These are phyloP conservation scores for Vanderwaltozyma verrucispora DNA, from an alignment of 805 yeast species.

Conservation along the genomic window DNA sequence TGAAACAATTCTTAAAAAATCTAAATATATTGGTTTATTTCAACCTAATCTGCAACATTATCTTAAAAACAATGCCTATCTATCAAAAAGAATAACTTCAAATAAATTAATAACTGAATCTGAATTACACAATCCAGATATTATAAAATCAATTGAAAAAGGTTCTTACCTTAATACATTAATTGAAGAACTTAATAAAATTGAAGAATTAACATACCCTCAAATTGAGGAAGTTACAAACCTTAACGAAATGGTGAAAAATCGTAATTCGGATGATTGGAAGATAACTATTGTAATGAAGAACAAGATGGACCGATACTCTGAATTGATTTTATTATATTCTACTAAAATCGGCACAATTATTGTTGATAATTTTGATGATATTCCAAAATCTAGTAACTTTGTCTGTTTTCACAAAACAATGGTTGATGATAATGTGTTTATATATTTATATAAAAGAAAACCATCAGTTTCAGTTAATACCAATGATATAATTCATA, in stretches of 20 bases:
- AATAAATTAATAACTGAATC: no score
- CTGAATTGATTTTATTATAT: background rate
- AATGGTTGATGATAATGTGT: constrained; percentile 16
- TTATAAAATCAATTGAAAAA: no score
- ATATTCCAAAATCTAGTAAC: constrained; percentile 6
- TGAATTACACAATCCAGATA: no score
- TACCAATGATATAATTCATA: no score
- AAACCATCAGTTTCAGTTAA: background rate
- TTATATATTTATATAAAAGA: constrained; percentile 11
- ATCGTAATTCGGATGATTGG: no score
- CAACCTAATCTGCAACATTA: constrained; percentile 13
- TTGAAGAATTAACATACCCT: no score
- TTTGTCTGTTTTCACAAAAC: constrained; percentile 13
- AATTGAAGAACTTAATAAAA: no score
- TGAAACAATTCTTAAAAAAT: constrained; percentile 7
- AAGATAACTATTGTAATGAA: no score
- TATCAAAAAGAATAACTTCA: constrained; percentile 2
- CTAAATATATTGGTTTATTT: constrained; percentile 7
- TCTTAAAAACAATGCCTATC: background rate
- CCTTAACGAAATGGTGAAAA: no score
- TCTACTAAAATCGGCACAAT: background rate
- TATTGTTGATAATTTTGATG: constrained; percentile 10
- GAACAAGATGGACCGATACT: no score
- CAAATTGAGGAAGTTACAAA: no score
- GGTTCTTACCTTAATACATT: no score